Conservation (phyloP, 176 grass and related monocot species). For the Areca catechu region DNA sequence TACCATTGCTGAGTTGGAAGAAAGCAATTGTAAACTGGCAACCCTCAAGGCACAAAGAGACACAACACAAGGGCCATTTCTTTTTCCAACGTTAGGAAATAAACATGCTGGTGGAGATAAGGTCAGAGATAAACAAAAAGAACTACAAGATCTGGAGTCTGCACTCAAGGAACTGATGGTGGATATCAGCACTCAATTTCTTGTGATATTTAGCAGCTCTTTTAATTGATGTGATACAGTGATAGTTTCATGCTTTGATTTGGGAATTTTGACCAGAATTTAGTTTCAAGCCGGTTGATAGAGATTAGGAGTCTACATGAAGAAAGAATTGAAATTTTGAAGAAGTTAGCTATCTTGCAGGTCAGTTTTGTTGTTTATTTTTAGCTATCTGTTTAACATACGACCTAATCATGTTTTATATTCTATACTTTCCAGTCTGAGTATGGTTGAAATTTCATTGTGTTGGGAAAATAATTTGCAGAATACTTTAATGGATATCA, state of each 20-base stretch:
- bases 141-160: constrained; percentile 67
- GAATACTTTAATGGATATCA: constrained; percentile 81
- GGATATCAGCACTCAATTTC: constrained; percentile 7
- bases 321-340: constrained; percentile 83
- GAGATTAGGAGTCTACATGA: constrained; percentile 78
- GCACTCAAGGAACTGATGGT: constrained; percentile 73
- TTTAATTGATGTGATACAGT: no score
- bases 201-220: no score
- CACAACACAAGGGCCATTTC: constrained; percentile 39
- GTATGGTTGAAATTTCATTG: no score
- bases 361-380: constrained; percentile 31
- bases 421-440: no score
- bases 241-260: constrained; percentile 18
- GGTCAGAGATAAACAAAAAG: constrained; percentile 56
- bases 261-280: constrained; percentile 33
- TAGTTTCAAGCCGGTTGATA: constrained; percentile 54
- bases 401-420: no score
- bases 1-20: constrained; percentile 62
- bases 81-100: constrained; percentile 51
- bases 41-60: constrained; percentile 57
- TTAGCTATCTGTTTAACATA: no score
- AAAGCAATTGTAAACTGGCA: constrained; percentile 51
- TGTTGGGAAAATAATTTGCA: constrained; percentile 18
- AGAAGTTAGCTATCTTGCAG: constrained; percentile 63
- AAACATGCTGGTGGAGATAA: constrained; percentile 45